These are phyloP conservation scores for Nannochloris sp. DNA, from an alignment of 139 green algal species.

Conservation along the genomic window DNA sequence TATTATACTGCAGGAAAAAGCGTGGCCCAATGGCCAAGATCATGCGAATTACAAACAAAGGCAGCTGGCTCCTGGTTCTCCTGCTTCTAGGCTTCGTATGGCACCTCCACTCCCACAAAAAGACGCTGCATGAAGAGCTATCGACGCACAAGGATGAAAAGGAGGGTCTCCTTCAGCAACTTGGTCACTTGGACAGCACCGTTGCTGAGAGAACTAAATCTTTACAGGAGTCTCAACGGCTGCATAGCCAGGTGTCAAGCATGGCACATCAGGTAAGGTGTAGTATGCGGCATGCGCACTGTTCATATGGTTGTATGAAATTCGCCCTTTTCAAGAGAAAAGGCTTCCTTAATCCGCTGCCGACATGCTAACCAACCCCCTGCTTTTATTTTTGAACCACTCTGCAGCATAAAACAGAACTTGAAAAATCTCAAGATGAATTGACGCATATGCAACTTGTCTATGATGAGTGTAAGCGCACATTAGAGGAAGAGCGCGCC, in stretches of 20 bases:
- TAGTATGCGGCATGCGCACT: no score
- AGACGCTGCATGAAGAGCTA: neutral
- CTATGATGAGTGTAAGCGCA: no score
- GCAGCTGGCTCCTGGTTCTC: neutral
- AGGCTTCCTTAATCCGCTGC: no score
- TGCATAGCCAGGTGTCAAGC: neutral
- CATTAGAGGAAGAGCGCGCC: no score
- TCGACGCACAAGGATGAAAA: neutral
- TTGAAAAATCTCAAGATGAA: no score
- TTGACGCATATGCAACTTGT: no score
- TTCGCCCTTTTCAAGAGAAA: no score
- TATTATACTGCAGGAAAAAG: neutral
- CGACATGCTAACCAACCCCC: no score
- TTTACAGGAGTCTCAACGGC: neutral
- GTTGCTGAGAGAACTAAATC: neutral
- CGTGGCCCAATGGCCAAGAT: neutral
- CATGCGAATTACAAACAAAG: neutral
- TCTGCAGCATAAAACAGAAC: no score
- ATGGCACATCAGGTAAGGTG: neutral
- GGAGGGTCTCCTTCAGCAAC: neutral
- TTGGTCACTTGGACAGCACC: neutral
- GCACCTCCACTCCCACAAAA: neutral
- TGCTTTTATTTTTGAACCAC: no score
- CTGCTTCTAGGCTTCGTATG: neutral
- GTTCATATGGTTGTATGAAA: no score